Evolutionary conservation across 805 yeast species (phyloP), one percentile per base, ranked within the genome.

Genomic region (Hemisphaericaspora nanyangensis): DNA sequence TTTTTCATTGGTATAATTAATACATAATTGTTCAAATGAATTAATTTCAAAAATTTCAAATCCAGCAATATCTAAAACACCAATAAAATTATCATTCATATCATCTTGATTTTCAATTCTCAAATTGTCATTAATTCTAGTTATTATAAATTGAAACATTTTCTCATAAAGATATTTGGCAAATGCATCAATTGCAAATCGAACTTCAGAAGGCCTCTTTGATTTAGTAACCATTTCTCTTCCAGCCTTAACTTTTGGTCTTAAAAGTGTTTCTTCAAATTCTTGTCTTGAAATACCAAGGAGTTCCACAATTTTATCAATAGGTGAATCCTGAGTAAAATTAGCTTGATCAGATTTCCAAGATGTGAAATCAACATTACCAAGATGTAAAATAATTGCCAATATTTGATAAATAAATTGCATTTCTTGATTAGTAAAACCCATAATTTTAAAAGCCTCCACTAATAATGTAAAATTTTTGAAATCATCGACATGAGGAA

Each of bases 221-320:
- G 90, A 79, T 55, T 88, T 95, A 16, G 79, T 75, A 28, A 93
- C 88, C 61, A 75, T 73, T 57, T 93, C 99, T 48, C 79, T 74
- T 2, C 99, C 99, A 4, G 97, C 96, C 55, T 80, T 87, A 8
- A 90, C 95, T 52, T 79, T 82, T 5, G 97, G 97, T 28, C 77
- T 75, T 25, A 89, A 58, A 8, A 93, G 66, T 31, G 77, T 78
- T 42, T 69, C 71, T 46, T 85, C 77, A 40, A 69, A 66, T 3
- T 71, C 77, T 1, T 70, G 60, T 18, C 61, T 57, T 3, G 69
- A 61, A 17, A 91, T 76, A 1, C 95, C 95, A 31, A 91, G 69
- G 17, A 89, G 62, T 13, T 71, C 65, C 22, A 85, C 72, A 3
- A 85, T 72, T 6, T 60, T 60, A 18, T 70, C 73, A 3, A 80